phyloP scores from a whole-genome alignment of 2,329 filamentous ascomycete genomes.

The Botrytis paeoniae region DNA sequence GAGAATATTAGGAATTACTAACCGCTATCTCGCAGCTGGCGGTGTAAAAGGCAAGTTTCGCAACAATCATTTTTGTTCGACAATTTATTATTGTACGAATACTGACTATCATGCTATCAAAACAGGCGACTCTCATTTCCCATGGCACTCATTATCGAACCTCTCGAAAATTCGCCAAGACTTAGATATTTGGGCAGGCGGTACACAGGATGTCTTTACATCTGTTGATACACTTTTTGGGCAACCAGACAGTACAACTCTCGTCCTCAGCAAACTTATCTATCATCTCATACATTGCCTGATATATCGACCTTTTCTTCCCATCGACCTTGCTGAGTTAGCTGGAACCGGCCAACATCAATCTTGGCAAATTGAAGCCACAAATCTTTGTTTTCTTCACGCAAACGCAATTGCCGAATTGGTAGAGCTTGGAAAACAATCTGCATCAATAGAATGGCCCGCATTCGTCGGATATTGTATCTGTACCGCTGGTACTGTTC shows the following conservation, averaged over 20 bases:
- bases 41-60: slow-evolving; percentile 61
- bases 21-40: slow-evolving; percentile 77
- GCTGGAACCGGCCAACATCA: slow-evolving; percentile 79
- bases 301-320: slow-evolving; percentile 82
- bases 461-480: slow-evolving; percentile 85
- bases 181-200: slow-evolving; percentile 79
- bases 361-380: slow-evolving; percentile 90
- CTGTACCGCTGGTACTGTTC: slow-evolving; percentile 81
- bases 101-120: slow-evolving; percentile 8
- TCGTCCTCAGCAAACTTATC: slow-evolving; percentile 80
- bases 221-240: slow-evolving; percentile 73
- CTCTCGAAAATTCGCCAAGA: slow-evolving; percentile 83
- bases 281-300: slow-evolving; percentile 86
- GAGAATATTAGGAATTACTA: slow-evolving; percentile 77
- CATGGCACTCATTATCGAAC: slow-evolving; percentile 83
- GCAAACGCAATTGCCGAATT: slow-evolving; percentile 85
- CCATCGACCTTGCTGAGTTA: slow-evolving; percentile 78
- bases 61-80: background rate
- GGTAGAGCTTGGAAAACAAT: slow-evolving; percentile 68
- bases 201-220: slow-evolving; percentile 75
- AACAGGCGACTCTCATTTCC: slow-evolving; percentile 77
- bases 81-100: background rate
- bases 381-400: slow-evolving; percentile 81
- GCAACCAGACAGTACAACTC: slow-evolving; percentile 71
- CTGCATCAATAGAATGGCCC: slow-evolving; percentile 76